Conservation (phyloP, 106 monocot genomes). For the Dendrobium chrysotoxum region DNA sequence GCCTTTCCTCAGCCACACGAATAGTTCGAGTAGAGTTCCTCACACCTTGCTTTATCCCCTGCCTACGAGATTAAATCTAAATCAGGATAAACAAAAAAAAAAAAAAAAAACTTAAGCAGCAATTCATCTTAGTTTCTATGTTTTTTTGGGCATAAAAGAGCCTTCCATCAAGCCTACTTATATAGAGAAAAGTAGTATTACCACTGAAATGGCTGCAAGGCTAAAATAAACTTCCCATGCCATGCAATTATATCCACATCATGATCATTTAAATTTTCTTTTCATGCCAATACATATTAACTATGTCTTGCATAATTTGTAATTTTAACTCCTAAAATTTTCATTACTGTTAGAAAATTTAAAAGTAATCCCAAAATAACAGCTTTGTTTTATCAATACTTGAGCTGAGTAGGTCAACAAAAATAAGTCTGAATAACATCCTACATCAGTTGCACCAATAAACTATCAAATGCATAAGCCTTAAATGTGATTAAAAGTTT, state of each 20-base stretch:
- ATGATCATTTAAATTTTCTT: too few species aligned
- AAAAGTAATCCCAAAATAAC: not conserved
- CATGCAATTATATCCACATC: too few species aligned
- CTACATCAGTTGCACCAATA: not conserved
- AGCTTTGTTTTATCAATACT: not conserved
- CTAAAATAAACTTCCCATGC: too few species aligned
- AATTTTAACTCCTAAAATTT: too few species aligned
- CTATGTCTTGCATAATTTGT: too few species aligned
- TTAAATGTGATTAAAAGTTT: too few species aligned
- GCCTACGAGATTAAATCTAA: slow-evolving; percentile 26
- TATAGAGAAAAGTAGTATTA: too few species aligned
- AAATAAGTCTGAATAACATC: not conserved
- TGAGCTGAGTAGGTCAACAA: not conserved
- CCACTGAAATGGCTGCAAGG: too few species aligned
- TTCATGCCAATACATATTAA: too few species aligned
- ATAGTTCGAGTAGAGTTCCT: slow-evolving; percentile 68
- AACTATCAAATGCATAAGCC: not conserved
- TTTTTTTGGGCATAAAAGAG: not conserved
- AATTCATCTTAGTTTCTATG: not conserved
- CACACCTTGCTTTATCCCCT: slow-evolving; percentile 66
- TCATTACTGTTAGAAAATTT: too few species aligned
- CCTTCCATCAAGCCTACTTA: not conserved
- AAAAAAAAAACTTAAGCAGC: not conserved
- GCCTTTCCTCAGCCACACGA: slow-evolving; percentile 50
- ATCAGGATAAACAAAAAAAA: not conserved